These are phyloP conservation scores for Poa annua DNA, from an alignment of 176 grass and related monocot genomes.

Conservation along the genomic window DNA sequence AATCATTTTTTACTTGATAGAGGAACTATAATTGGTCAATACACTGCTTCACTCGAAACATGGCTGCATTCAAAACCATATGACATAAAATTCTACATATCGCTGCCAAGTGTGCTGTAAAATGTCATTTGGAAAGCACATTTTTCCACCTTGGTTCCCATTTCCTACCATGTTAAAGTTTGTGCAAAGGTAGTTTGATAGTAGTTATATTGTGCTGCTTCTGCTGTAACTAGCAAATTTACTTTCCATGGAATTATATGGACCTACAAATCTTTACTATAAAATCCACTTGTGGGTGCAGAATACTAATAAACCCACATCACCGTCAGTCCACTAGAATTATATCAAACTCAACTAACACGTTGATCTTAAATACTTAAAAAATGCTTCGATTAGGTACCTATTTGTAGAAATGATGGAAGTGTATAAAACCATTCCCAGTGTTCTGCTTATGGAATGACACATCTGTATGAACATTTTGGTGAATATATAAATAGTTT, in stretches of 20 bases:
- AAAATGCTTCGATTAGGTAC: background rate
- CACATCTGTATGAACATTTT: background rate
- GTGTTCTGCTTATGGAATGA: background rate
- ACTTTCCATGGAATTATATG: background rate
- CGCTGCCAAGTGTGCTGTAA: background rate
- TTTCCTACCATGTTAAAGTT: background rate
- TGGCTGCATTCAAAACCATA: background rate
- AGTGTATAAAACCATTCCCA: background rate
- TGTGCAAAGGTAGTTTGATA: background rate
- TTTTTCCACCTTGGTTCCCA: background rate
- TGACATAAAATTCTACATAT: slow-evolving; percentile 7
- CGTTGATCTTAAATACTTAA: background rate
- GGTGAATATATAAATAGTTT: background rate
- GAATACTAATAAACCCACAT: background rate
- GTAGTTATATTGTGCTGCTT: background rate
- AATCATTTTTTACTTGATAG: background rate
- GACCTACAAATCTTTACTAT: background rate
- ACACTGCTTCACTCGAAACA: background rate
- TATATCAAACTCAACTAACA: background rate
- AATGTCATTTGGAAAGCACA: background rate
- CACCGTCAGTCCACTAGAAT: background rate
- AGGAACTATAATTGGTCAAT: background rate
- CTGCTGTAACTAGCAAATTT: background rate
- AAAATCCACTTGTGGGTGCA: background rate
- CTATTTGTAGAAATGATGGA: background rate